Evolutionary conservation across 73 alveolate species (phyloP), one percentile per base, ranked within the genome.

Genomic region (Paramecium octaurelia): DNA sequence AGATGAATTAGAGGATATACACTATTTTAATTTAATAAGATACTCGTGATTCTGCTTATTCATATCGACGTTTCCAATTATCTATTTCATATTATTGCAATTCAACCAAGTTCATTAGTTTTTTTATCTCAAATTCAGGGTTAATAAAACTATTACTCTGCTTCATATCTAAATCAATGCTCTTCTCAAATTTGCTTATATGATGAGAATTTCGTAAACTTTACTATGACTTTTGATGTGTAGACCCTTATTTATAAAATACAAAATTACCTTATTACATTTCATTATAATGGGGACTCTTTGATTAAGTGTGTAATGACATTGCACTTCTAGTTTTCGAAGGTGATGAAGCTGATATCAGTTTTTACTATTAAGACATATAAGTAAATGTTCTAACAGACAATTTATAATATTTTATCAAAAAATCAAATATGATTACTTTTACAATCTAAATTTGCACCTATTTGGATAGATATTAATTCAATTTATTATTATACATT

Each of bases 101-200:
- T 46, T 80, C 91, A 24, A 80, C 91, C 23, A 80, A 80, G 48
- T 80, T 80, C 91, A 80, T 80, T 6, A 80, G n/a, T 80, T 80
- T 80, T 46, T 48, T 80, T 3, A 80, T 80, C 16, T 80, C 91
- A 12, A 80, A 80, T 80, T 80, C 91, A 42, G 70, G 43, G 24
- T 23, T 80, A 8, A 48, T 80, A 14, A 43, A 80, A 16, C 50
- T 64, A 34, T 64, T 64, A 34, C 84, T 64, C 27, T 44, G 24
- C 23, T 48, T 80, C 46, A 80, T 20, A 44, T 80, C 91, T 44
- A 42, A 43, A 20, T 80, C 91, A 20, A 44, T 48, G 44, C 91
- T 80, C 46, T 48, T 80, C n/a, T 80, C 91, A 21, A 44, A 80
- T 43, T 80, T 80, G 12, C 91, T 80, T 23, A 76, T 80, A 80